Evolutionary conservation across 495 filamentous ascomycete genomes (phyloP), one percentile per base, ranked within the genome.

Genomic region (Penicillium robsamsonii): DNA sequence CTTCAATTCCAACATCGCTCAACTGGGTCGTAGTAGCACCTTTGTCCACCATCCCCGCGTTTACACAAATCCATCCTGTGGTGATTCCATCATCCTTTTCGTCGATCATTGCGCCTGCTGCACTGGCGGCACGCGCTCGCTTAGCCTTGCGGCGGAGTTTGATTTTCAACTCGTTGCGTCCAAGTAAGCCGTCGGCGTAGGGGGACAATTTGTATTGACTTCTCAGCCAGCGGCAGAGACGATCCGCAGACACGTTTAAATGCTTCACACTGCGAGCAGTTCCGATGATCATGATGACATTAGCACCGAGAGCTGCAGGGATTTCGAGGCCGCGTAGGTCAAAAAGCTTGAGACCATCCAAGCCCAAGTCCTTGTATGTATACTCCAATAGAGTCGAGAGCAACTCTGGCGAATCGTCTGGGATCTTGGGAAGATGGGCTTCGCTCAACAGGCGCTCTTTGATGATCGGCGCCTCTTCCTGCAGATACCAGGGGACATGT

Each of bases 1-100:
- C 92, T 50, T 81, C 86, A 67, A 81, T 86, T 15, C 55, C 62
- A 45, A 64, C 71, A 58, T 71, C 83, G n/a, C 61, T 68, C 25
- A 57, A 52, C 41, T 56, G 48, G 60, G 72, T 71, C 55, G 45
- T 69, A 60, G 58, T 71, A 46, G 67, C 64, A 5, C 69, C 65
- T 50, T 82, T 75, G 53, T 87, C 81, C 12, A 96, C 80, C 15
- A 79, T 79, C 1, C 92, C 91, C 2, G 91, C 77, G 70, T 96
- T 92, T 41, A 97, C 89, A 72, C 95, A 98, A 9, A 98, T 88
- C 94, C 94, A 98, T 1, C 91, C 92, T 15, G 92, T 95, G 27
- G 83, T 83, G 37, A 96, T 89, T 1, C 91, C 92, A 62, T 96
- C 91, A 62, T 95, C 84, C 71, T 78, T 71, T 69, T 82, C 58